phyloP scores from a whole-genome alignment of 305 asterid genomes.

The Withania somnifera region DNA sequence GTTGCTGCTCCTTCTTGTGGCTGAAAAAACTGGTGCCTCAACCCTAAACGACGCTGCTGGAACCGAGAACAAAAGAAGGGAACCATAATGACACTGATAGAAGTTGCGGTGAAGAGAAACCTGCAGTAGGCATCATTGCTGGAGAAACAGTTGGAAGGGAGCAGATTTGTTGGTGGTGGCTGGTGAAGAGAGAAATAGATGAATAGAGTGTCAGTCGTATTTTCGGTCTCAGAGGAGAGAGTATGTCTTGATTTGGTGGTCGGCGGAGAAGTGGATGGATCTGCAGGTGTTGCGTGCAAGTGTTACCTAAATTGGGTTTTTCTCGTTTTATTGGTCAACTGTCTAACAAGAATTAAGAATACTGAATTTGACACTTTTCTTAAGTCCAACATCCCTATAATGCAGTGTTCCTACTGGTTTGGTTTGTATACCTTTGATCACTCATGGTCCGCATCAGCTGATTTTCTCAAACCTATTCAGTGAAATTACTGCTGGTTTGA shows the following conservation, averaged over 20 bases:
- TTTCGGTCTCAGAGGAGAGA: neutral
- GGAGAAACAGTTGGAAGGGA: neutral
- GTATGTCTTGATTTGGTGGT: neutral
- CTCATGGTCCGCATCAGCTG: neutral
- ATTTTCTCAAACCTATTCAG: neutral
- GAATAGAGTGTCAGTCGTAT: neutral
- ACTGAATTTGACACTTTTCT: too few relatives aligned
- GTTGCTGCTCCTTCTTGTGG: neutral
- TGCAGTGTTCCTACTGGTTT: neutral
- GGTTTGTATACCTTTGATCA: neutral
- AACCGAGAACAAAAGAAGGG: neutral
- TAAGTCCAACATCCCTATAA: too few relatives aligned
- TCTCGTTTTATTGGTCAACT: neutral
- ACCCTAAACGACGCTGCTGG: neutral
- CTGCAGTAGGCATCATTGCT: neutral
- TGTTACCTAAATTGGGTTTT: neutral
- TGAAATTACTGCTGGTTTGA: neutral
- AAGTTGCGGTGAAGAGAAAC: neutral
- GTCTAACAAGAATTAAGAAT: neutral
- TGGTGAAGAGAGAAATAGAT: neutral
- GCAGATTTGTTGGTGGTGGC: neutral
- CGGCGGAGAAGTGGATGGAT: neutral
- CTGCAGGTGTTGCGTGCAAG: neutral
- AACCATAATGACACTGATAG: neutral
- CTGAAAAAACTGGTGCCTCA: neutral